Base-by-base conservation (phyloP, 176 grass and related monocot genomes). In the Carex littledalei region DNA sequence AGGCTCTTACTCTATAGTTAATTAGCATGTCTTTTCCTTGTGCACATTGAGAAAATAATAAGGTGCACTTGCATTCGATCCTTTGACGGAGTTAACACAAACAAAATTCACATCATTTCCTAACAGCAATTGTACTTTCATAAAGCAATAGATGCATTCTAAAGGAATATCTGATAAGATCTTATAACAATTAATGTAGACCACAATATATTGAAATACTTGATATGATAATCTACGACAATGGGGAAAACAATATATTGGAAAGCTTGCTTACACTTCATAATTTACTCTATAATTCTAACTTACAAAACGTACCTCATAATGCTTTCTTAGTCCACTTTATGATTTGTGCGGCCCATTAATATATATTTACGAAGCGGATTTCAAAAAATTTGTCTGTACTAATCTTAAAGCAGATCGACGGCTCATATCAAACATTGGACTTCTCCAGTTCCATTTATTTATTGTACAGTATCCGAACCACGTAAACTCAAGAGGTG, bases 31-130 rank as follows among this genome's bases (percentile, higher is more conserved):
- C 45, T 24, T 76, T 76, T 15, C 47, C 6, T 24, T 54, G 47
- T 76, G 47, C 6, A 15, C 6, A 15, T 1, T 4, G 20, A 76
- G 22, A 71, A 39, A 39, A 4, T 39, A 39, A 8, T 69, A 39
- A 7, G 71, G 71, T 76, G 3, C 35, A 50, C n/a, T 50, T 74
- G 41, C 71, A 76, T 52, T 76, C 17, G 32, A 34, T 20, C n/a
- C 39, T 20, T 71, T 72, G 71, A 75, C 71, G 5, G n/a, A 75
- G 3, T 5, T 5, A 26, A 15, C 1, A 53, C 43, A 47, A 26
- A 53, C 3, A 53, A 26, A 76, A 76, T 52, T 76, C 20, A 76
- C 41, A 73, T 73, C 39, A 73, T 73, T 73, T 74, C 54, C 72
- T 76, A 74, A 2, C 8, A 24, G 43, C 41, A 52, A 54, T 45